phyloP scores from a whole-genome alignment of 495 filamentous ascomycete species.

The Neurospora terricola region DNA sequence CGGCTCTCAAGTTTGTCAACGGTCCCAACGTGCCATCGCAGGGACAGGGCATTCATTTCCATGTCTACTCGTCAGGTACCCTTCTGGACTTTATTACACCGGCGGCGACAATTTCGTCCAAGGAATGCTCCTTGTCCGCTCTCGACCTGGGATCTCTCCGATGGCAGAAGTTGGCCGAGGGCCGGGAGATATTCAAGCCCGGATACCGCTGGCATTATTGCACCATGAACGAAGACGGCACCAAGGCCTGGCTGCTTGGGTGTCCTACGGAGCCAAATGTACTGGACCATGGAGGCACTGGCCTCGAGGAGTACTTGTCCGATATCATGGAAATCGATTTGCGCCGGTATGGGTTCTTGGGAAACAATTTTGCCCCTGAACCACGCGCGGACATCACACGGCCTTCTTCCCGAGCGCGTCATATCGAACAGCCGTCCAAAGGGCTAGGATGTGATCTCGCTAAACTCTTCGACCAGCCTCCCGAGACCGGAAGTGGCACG shows the following conservation, averaged over 20 bases:
- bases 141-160: constrained; percentile 75
- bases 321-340: constrained; percentile 90
- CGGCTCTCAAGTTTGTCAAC: constrained; percentile 78
- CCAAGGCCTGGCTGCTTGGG: constrained; percentile 93
- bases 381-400: constrained; percentile 46
- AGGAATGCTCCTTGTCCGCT: constrained; percentile 82
- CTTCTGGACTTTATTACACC: constrained; percentile 90
- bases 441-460: constrained; percentile 76
- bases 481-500: constrained; percentile 67
- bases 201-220: constrained; percentile 97
- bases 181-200: constrained; percentile 78
- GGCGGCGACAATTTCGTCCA: constrained; percentile 67
- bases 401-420: constrained; percentile 29
- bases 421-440: constrained; percentile 40
- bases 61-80: constrained; percentile 86
- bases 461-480: constrained; percentile 70
- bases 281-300: constrained; percentile 43
- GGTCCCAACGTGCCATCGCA: constrained; percentile 81
- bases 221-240: constrained; percentile 82
- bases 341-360: constrained; percentile 71
- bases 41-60: constrained; percentile 83
- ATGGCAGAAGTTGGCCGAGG: constrained; percentile 91
- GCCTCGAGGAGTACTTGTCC: constrained; percentile 77
- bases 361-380: constrained; percentile 60
- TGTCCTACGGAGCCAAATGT: constrained; percentile 58